Conservation (phyloP, 2,329 filamentous ascomycete species). For the Xylaria sp. region DNA sequence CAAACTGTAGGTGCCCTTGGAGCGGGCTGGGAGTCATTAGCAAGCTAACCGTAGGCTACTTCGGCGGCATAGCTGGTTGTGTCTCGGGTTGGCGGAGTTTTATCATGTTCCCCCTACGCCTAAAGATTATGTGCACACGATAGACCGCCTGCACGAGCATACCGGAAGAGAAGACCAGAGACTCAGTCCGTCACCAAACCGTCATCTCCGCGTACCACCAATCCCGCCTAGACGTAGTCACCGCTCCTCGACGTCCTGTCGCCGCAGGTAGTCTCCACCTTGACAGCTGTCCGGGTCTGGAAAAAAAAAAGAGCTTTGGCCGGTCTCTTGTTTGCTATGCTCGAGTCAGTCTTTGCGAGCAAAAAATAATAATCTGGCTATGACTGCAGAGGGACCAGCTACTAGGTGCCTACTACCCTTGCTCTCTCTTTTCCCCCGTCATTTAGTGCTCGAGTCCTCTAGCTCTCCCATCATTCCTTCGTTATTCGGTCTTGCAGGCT, state of each 20-base stretch:
- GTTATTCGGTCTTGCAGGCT: constrained; percentile 26
- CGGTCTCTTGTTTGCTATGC: constrained; percentile 24
- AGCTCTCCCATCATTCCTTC: constrained; percentile 22
- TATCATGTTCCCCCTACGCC: constrained; percentile 11
- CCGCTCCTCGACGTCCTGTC: constrained; percentile 9
- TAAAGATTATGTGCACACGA: constrained; percentile 30
- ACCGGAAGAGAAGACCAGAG: background rate
- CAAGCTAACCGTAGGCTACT: constrained; percentile 12
- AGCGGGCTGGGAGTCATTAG: background rate
- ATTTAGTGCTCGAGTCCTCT: constrained; percentile 48
- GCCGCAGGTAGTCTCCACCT: constrained; percentile 17
- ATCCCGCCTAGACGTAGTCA: constrained; percentile 9
- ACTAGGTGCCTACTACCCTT: constrained; percentile 62
- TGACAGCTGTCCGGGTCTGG: constrained; percentile 14
- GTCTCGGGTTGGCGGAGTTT: constrained; percentile 23
- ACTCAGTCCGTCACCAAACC: background rate
- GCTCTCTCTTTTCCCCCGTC: constrained; percentile 25
- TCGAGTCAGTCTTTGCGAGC: constrained; percentile 16
- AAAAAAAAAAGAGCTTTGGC: constrained; percentile 18
- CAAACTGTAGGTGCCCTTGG: background rate
- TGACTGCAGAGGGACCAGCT: constrained; percentile 65
- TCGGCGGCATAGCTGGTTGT: constrained; percentile 7
- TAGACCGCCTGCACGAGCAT: constrained; percentile 18
- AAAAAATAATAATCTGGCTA: constrained; percentile 55
- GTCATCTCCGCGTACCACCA: constrained; percentile 8